Evolutionary conservation across 306 rosid species (phyloP).

Genomic region (Clitoria ternatea): DNA sequence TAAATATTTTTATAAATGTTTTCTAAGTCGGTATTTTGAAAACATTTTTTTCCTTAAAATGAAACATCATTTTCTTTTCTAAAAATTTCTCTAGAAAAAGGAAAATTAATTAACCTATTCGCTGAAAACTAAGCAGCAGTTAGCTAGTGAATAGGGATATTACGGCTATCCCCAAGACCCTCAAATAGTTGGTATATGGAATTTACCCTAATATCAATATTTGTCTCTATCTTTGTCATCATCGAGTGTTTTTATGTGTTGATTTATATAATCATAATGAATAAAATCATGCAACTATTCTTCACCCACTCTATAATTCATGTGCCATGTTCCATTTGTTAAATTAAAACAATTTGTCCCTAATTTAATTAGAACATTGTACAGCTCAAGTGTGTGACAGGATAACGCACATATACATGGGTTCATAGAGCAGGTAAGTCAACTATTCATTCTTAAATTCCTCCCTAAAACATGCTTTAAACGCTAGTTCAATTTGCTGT

Average conservation of each 20-base stretch:
- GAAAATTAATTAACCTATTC: too few species aligned
- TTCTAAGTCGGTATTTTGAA: too few species aligned
- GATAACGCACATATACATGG: background rate
- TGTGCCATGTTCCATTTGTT: slow-evolving; percentile 4
- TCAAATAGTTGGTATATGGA: too few species aligned
- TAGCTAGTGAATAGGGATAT: too few species aligned
- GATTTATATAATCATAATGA: slow-evolving; percentile 1
- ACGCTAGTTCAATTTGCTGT: background rate
- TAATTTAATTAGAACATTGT: background rate
- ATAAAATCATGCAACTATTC: slow-evolving; percentile 9
- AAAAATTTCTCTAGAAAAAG: too few species aligned
- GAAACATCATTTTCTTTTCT: too few species aligned
- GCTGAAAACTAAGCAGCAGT: too few species aligned
- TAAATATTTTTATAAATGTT: too few species aligned
- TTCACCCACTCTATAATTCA: slow-evolving; percentile 24
- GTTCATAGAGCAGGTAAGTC: slow-evolving; percentile 6
- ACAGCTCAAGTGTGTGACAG: slow-evolving; percentile 19
- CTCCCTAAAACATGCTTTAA: background rate
- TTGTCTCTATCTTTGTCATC: slow-evolving; percentile 17
- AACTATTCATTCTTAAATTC: background rate
- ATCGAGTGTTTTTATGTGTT: background rate
- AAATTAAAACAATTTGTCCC: slow-evolving; percentile 17
- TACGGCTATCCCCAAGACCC: too few species aligned
- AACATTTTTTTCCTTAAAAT: too few species aligned
- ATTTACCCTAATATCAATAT: background rate